Base-by-base conservation (phyloP, 495 filamentous ascomycete genomes). In the Daldinia childiae region DNA sequence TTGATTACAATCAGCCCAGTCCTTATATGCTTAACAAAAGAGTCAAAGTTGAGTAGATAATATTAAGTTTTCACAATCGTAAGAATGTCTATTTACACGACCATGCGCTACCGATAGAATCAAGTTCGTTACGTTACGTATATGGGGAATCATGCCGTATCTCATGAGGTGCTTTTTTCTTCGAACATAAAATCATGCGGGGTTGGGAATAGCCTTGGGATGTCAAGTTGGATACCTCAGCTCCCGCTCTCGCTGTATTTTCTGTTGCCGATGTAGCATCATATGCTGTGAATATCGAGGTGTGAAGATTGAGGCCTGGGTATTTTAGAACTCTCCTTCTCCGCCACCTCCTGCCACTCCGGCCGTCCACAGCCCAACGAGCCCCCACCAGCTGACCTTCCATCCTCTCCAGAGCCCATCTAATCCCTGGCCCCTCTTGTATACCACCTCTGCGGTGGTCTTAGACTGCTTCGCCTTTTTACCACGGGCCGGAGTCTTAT, bases 321-420 rank as follows among this genome's bases (percentile, higher is more conserved):
- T 24, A 48, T 19, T 48, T 72, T 66, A 85, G 51, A 85, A 85
- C 65, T 85, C 82, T 30, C 83, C 83, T 38, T 85, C 82, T 1
- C 83, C 82, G 14, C 82, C 81, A 41, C 78, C 80, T 0, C 81
- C 82, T 6, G 83, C 62, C 30, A 84, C 74, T 5, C 81, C 79
- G 2, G 81, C 81, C 2, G 80, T 79, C 93, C 94, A 95, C 24
- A 97, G 87, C 19, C 95, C 95, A 15, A 95, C 90, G 62, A 98
- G 82, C 0, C 94, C 95, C 95, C 95, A 98, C 87, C 96, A 92
- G 9, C 94, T 94, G 17, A 98, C 90, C 75, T 92, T 90, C 95
- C 95, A 99, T 14, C 95, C 95, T 52, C 95, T 86, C 85, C 93
- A 97, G 14, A 99, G 82, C 0, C 96, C 95, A 30, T 91, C 86